Conservation (phyloP, 441 rosid species). For the Cnidoscolus chayamansa region DNA sequence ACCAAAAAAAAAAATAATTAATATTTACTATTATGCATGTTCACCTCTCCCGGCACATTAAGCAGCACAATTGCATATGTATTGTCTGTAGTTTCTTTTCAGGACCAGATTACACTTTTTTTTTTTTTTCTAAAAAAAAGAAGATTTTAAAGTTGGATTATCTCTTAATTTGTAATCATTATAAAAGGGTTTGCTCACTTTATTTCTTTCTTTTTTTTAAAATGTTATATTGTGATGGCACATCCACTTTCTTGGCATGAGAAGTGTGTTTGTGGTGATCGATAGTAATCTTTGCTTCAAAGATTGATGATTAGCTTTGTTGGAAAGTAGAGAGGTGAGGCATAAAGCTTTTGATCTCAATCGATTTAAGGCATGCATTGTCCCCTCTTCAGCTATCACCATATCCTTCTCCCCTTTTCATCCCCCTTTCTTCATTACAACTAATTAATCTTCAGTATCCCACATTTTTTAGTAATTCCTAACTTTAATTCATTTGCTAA, state of each 20-base stretch:
- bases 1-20: no score
- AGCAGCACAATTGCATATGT: neutral
- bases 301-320: slow-evolving; percentile 22
- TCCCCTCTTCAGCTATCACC: slow-evolving; percentile 15
- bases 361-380: slow-evolving; percentile 22
- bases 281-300: slow-evolving; percentile 16
- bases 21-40: no score
- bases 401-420: neutral
- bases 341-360: slow-evolving; percentile 6
- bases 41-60: no score
- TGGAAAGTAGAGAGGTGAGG: slow-evolving; percentile 18
- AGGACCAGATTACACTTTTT: slow-evolving; percentile 7
- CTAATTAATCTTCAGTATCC: neutral
- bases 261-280: slow-evolving; percentile 1
- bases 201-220: neutral
- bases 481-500: neutral
- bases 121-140: no score
- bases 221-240: neutral
- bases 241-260: neutral
- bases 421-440: neutral
- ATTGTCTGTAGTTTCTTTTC: neutral
- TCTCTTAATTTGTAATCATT: slow-evolving; percentile 15
- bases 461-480: neutral
- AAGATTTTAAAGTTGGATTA: slow-evolving; percentile 12
- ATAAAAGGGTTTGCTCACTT: neutral